A percentile compares a stretch with the other conserved stretches of the same genome.
These are phyloP conservation scores for Tieghemostelium lacteum DNA, from an alignment of 78 protist genomes.

Conservation along the genomic window DNA sequence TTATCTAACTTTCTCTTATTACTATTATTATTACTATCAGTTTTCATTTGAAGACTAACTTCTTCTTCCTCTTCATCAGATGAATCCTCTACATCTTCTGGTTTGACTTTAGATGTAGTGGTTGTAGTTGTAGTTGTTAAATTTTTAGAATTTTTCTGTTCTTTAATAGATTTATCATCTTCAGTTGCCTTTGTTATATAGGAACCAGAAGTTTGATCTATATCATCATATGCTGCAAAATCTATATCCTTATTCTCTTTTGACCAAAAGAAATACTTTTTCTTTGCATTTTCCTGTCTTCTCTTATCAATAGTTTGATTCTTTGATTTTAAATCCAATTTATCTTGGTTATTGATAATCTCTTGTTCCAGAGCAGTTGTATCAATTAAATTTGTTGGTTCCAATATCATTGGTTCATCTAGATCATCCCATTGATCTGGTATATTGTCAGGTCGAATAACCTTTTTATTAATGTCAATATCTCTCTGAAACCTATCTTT, in stretches of 20 bases:
- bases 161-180: not conserved
- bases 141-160: too few species aligned
- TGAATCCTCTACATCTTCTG: not conserved
- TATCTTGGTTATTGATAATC: slow-evolving; percentile 6
- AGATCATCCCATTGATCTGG: slow-evolving; percentile 36
- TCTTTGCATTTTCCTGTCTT: slow-evolving; percentile 47
- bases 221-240: not conserved
- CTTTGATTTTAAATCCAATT: not conserved
- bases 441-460: slow-evolving; percentile 13
- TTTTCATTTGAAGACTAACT: slow-evolving; percentile 12
- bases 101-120: not conserved
- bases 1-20: not conserved
- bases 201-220: not conserved
- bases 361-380: slow-evolving; percentile 9
- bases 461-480: slow-evolving; percentile 3
- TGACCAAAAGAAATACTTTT: slow-evolving; percentile 64
- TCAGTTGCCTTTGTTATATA: not conserved
- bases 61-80: slow-evolving; percentile 50
- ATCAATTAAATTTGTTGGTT: not conserved
- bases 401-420: slow-evolving; percentile 23
- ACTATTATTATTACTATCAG: not conserved
- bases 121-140: not conserved
- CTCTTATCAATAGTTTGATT: slow-evolving; percentile 25
- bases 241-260: slow-evolving; percentile 9
- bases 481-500: slow-evolving; percentile 32